These are phyloP conservation scores for Globisporangium alternatum DNA, from an alignment of 352 stramenopile species.

Conservation along the genomic window DNA sequence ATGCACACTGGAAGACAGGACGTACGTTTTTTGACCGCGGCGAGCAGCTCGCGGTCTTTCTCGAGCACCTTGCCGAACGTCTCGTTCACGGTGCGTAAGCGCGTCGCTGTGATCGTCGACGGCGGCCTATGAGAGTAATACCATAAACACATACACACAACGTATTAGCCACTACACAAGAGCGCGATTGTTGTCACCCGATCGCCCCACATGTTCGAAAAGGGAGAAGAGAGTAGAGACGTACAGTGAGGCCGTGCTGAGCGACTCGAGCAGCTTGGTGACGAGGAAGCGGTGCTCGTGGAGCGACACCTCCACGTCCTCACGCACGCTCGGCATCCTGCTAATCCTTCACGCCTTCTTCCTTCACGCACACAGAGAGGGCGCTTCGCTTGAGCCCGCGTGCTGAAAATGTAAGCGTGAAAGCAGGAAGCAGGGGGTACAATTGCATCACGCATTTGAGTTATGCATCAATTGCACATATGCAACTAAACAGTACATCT, in stretches of 20 bases:
- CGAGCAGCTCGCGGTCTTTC: constrained; percentile 69
- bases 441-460: not conserved
- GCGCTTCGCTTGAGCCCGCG: not conserved
- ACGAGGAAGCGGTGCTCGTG: constrained; percentile 84
- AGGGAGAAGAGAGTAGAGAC: not conserved
- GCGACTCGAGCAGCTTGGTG: constrained; percentile 79
- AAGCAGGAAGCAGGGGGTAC: not conserved
- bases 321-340: constrained; percentile 54
- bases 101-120: constrained; percentile 71
- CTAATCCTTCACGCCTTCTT: not conserved
- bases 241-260: constrained; percentile 49
- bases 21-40: constrained; percentile 75
- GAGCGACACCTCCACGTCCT: constrained; percentile 68
- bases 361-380: not conserved
- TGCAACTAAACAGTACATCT: not conserved
- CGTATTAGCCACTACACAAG: not conserved
- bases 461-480: not conserved
- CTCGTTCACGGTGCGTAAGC: constrained; percentile 72
- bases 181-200: not conserved
- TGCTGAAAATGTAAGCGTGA: not conserved
- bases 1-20: not conserved
- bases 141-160: not conserved
- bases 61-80: constrained; percentile 73
- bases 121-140: constrained; percentile 33
- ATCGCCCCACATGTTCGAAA: not conserved